phyloP scores from a whole-genome alignment of 2,329 filamentous ascomycete genomes.

The Coniochaeta pulveracea region DNA sequence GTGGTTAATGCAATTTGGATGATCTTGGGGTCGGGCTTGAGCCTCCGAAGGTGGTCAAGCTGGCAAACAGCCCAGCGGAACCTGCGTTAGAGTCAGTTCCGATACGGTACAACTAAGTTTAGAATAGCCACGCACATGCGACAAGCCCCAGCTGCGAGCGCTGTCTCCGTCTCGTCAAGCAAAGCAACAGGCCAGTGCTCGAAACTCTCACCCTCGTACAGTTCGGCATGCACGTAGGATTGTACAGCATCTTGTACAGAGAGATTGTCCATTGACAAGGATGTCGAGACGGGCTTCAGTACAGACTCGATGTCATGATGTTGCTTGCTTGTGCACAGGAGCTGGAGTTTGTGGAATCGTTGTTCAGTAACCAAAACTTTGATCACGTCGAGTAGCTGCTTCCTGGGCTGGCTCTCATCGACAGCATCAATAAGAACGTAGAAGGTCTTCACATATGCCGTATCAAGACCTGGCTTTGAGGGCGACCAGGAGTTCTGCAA shows the following conservation, averaged over 20 bases:
- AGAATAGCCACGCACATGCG: constrained; percentile 1
- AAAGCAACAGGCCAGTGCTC: neutral
- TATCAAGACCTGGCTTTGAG: constrained; percentile 5
- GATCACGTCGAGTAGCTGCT: constrained; percentile 7
- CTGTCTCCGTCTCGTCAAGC: neutral
- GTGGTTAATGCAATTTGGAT: no score
- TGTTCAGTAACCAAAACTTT: constrained; percentile 6
- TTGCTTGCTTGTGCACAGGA: constrained; percentile 8
- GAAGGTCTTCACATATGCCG: constrained; percentile 3
- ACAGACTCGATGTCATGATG: constrained; percentile 2
- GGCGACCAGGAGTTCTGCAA: constrained; percentile 5
- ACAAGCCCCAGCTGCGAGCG: neutral
- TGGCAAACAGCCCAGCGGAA: constrained; percentile 3
- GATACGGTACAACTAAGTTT: neutral
- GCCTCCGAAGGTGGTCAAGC: neutral
- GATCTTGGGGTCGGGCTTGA: neutral
- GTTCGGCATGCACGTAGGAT: neutral
- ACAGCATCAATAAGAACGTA: constrained; percentile 13
- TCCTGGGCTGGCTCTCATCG: constrained; percentile 10
- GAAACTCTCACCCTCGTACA: neutral
- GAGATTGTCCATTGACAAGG: constrained; percentile 10
- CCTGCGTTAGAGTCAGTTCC: no score
- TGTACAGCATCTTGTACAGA: constrained; percentile 13
- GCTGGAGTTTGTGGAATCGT: constrained; percentile 13
- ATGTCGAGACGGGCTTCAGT: neutral